Conservation (phyloP, 192 early-diverging fungal genomes). For the Podochytrium sp. region DNA sequence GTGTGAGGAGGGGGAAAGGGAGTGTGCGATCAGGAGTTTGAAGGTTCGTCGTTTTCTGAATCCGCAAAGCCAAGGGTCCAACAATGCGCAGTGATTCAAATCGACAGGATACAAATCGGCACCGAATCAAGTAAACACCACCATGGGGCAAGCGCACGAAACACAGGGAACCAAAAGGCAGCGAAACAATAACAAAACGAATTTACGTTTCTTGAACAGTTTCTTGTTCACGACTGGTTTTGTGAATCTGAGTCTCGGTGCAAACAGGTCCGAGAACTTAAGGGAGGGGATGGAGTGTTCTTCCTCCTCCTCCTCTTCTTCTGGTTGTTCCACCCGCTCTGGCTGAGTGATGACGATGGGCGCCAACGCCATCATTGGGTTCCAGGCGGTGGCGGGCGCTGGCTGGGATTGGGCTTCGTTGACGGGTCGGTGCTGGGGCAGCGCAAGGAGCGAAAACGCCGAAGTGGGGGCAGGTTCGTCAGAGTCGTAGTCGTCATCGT, state of each 20-base stretch:
- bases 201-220: conserved; percentile 15
- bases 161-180: background rate
- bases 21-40: no score
- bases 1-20: no score
- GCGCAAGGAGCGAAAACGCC: conserved; percentile 9
- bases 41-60: no score
- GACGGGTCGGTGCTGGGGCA: background rate
- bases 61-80: no score
- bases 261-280: conserved; percentile 42
- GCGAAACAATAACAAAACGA: background rate
- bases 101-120: no score
- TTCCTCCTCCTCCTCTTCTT: background rate
- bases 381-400: background rate
- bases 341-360: background rate
- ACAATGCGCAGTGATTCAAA: no score
- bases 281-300: background rate
- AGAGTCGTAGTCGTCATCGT: conserved; percentile 22
- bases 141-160: no score
- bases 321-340: background rate
- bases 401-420: background rate
- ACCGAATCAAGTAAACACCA: no score
- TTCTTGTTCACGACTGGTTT: conserved; percentile 9
- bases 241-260: conserved; percentile 18
- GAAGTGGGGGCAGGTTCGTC: background rate
- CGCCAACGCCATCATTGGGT: background rate